Evolutionary conservation across 768 basidiomycete species (phyloP).

Genomic region (Mycena indigotica): DNA sequence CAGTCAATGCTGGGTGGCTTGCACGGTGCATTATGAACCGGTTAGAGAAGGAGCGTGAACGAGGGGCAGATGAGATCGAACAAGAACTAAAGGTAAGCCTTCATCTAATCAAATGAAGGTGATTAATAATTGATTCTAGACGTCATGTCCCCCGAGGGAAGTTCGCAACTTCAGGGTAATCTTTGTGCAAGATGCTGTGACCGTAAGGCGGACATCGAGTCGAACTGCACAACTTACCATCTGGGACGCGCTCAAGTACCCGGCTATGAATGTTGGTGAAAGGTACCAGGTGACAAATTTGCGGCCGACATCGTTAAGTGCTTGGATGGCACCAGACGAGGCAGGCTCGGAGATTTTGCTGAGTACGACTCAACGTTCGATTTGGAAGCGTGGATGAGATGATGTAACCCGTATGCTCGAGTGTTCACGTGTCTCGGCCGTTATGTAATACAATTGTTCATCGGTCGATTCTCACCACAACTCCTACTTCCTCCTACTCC

Average conservation of each 20-base stretch:
- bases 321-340: constrained; percentile 68
- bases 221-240: constrained; percentile 78
- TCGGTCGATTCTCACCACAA: constrained; percentile 58
- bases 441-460: background rate
- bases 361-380: constrained; percentile 63
- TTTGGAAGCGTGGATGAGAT: constrained; percentile 48
- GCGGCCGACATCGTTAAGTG: constrained; percentile 61
- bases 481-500: no score
- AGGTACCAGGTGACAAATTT: constrained; percentile 77
- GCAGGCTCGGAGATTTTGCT: constrained; percentile 71
- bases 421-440: background rate
- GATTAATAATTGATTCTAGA: constrained; percentile 33
- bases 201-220: constrained; percentile 49
- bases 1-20: constrained; percentile 64
- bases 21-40: constrained; percentile 53
- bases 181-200: constrained; percentile 63
- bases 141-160: constrained; percentile 68
- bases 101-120: background rate
- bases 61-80: constrained; percentile 62
- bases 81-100: constrained; percentile 67
- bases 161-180: constrained; percentile 79
- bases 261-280: constrained; percentile 60
- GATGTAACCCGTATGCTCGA: background rate
- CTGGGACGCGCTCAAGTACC: constrained; percentile 70
- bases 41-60: constrained; percentile 51